Evolutionary conservation across 768 basidiomycete species (phyloP).

Genomic region (Trametes sanguinea): DNA sequence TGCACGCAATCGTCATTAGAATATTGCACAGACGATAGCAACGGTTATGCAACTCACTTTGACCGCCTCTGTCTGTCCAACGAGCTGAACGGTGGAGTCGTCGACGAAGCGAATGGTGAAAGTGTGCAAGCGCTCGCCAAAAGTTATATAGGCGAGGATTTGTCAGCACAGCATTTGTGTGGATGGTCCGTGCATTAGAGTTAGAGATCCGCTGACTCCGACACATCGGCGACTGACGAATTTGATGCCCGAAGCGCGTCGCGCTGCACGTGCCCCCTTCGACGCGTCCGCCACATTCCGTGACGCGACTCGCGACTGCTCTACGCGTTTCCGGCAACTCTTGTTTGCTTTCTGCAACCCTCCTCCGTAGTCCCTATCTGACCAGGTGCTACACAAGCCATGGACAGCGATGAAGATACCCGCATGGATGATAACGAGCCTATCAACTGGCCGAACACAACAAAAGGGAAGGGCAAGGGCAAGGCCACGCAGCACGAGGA

Average conservation of each 20-base stretch:
- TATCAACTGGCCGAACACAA: slow-evolving; percentile 27
- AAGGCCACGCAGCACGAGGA: slow-evolving; percentile 50
- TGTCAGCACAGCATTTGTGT: slow-evolving; percentile 33
- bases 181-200: slow-evolving; percentile 49
- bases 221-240: slow-evolving; percentile 13
- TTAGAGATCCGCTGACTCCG: slow-evolving; percentile 25
- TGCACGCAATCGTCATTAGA: slow-evolving; percentile 54
- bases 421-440: slow-evolving; percentile 50
- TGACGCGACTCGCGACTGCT: slow-evolving; percentile 5
- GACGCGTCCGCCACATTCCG: slow-evolving; percentile 16
- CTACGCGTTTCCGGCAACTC: not conserved
- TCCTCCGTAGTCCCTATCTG: not conserved
- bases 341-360: not conserved
- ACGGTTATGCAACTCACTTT: slow-evolving; percentile 25
- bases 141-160: slow-evolving; percentile 26
- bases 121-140: slow-evolving; percentile 17
- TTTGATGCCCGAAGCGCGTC: slow-evolving; percentile 26
- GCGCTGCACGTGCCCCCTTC: slow-evolving; percentile 20
- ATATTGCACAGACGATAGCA: not conserved
- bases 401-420: slow-evolving; percentile 62
- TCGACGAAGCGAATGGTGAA: slow-evolving; percentile 68
- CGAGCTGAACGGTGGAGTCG: slow-evolving; percentile 89
- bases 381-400: slow-evolving; percentile 26
- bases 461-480: slow-evolving; percentile 64
- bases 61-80: slow-evolving; percentile 88